Base-by-base conservation (phyloP, 176 grass and related monocot genomes). In the Guadua angustifolia region DNA sequence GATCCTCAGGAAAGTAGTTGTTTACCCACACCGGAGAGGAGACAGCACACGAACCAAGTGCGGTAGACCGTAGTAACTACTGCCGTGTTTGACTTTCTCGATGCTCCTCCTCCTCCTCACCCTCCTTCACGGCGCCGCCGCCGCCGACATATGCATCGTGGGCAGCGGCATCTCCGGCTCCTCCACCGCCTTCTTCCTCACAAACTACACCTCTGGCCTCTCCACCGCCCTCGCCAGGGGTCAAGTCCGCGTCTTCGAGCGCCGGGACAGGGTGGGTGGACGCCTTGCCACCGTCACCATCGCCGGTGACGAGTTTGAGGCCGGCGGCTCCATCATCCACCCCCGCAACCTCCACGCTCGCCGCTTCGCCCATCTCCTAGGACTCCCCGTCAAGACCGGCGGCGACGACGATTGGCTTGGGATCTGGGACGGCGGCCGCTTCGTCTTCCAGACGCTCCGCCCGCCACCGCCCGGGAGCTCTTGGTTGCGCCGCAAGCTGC, bases 181-280 rank as follows among this genome's bases (percentile, higher is more conserved):
- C 25, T 97, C 95, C 39, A 87, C 89, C 25, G 87, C 95, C 76
- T 91, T 92, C 86, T 97, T 97, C 79, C 88, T 97, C 84, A 79
- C 88, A 29, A 89, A 89, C 52, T 90, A 97, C 72, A 88, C 91
- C 51, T 17, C 77, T 65, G 53, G 74, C 43, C 18, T 45, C 26
- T 58, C 66, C 19, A 19, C 83, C 74, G 11, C 64, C 52, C 40
- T 83, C 80, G 63, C 71, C 42, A 4, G n/a, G 1, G 39, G 43
- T 40, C 79, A 84, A 16, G 64, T 97, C 25, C 90, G 86, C 78
- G 71, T 97, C 47, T 94, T 97, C 82, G 95, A 97, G 85, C 88
- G 88, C 50, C 75, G 86, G 2, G 71, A 21, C 49, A 69, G 9
- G 57, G 77, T 92, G 64, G 92, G 95, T 38, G 95, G 95, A 49